Base-by-base conservation (phyloP, 345 rosid genomes). In the Hypericum androsaemum region DNA sequence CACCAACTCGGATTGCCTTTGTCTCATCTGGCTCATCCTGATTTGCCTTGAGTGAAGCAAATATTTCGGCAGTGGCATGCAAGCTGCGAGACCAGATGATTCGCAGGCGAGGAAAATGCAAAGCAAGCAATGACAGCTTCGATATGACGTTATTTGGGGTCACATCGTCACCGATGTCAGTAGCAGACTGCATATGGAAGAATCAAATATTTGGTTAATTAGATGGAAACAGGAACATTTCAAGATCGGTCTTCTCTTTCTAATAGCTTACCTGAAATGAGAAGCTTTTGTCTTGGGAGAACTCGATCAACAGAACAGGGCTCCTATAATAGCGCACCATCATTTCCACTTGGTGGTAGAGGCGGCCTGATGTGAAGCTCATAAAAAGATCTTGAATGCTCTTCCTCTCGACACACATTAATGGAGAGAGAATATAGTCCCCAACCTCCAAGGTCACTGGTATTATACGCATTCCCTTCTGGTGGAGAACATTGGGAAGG, bases 401-500 rank as follows among this genome's bases (percentile, higher is more conserved):
- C 71, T 92, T 92, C 62, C 98, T 72, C 73, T 88, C 98, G 5
- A 92, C 90, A 35, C 97, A 85, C 61, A 92, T 78, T 56, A 72
- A 68, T 12, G 97, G 95, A 7, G 97, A 92, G 11, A 92, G 80
- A 57, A 92, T 71, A 69, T 92, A 92, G 66, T 92, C 97, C 8
- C 98, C 98, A 28, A 92, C 95, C 68, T 92, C 97, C 72, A 92
- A 65, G 50, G 88, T 82, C 48, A 92, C 89, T 0, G 98, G 98
- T 66, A 83, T 78, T 63, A 88, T 80, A 50, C 78, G 81, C 88
- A 88, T 85, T 49, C 97, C 95, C 73, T 81, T 88, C 72, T 75
- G 98, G 68, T 92, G 97, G 65, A 92, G 95, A 61, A 92, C 95
- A 73, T 88, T 92, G 6, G 98, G 98, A 49, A 92, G 83, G 73